phyloP scores from a whole-genome alignment of 1,284 basidiomycete species.

The Schizophyllum commune region DNA sequence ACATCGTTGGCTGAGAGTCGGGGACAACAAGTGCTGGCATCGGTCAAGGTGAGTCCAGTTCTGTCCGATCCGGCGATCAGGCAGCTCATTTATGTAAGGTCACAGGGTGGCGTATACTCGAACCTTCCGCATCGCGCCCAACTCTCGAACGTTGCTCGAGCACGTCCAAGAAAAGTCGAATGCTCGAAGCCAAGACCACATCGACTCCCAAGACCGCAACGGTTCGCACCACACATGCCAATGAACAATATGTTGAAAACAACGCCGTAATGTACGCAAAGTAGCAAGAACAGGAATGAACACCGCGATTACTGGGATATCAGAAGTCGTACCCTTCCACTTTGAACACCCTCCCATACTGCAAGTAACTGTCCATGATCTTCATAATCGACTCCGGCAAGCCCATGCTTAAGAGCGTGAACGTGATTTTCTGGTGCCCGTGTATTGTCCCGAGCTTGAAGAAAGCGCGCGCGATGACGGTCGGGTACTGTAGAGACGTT shows the following conservation, averaged over 20 bases:
- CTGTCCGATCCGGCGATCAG: not conserved
- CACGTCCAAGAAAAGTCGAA: too few relatives aligned
- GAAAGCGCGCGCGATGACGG: slow-evolving; percentile 81
- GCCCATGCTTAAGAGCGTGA: slow-evolving; percentile 91
- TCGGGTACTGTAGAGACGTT: too few relatives aligned
- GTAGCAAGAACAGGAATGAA: not conserved
- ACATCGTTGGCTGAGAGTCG: slow-evolving; percentile 30
- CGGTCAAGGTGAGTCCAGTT: not conserved
- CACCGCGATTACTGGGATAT: not conserved
- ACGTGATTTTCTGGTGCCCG: slow-evolving; percentile 90
- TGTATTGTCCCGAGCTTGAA: slow-evolving; percentile 94
- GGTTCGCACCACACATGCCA: not conserved
- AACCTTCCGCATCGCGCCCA: not conserved
- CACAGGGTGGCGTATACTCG: not conserved
- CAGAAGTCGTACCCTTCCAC: slow-evolving; percentile 76
- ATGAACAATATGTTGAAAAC: not conserved
- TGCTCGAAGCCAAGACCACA: too few relatives aligned
- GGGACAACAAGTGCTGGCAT: not conserved
- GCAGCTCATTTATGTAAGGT: not conserved
- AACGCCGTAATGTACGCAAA: not conserved
- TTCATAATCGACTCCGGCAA: slow-evolving; percentile 78
- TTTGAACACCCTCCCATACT: slow-evolving; percentile 76
- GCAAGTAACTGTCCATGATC: slow-evolving; percentile 80
- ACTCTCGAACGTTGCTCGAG: too few relatives aligned
- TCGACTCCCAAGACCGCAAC: too few relatives aligned